Evolutionary conservation across 2,329 filamentous ascomycete genomes (phyloP), one percentile per base, ranked within the genome.

Genomic region (Calonectria crousiana): DNA sequence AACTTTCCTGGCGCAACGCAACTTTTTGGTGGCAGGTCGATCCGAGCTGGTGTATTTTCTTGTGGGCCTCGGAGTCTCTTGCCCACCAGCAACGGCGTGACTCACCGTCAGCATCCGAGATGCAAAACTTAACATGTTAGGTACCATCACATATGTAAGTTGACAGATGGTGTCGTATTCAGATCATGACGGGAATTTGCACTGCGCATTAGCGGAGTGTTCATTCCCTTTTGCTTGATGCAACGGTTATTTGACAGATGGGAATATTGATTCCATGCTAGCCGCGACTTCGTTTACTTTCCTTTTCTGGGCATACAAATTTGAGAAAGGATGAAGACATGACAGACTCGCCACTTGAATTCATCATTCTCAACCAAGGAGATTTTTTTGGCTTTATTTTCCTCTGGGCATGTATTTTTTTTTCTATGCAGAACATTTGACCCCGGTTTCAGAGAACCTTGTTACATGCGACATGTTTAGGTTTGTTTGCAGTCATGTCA

Each of bases 41-140:
- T 62, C 36, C 56, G 56, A 62, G 56, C n/a, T n/a, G 3, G 6
- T 41, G 34, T 62, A 41, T 28, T 41, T 41, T 41, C 34, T 23
- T 18, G 34, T 41, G 56, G 56, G n/a, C 56, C 56, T 62, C 56
- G 56, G 56, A 62, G 56, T 41, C 32, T 41, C 56, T 36, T 62
- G 4, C 56, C 56, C 23, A 28, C 1, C 52, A 34, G 13, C 23
- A 62, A 41, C 56, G 56, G 36, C 56, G 56, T 62, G 56, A 62
- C 34, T 62, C 56, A 62, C 23, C 6, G 56, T 41, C 56, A 62
- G 56, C 34, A 41, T 62, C 23, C 38, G 14, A 26, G 18, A 28
- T n/a, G 13, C 23, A 26, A 9, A 34, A 11, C 20, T 18, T 10
- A 14, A 10, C 23, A 38, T 60, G 9, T 38, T 38, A 6, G 13